Evolutionary conservation across 148 eudicot genomes (phyloP).

Genomic region (Rhododendron molle): DNA sequence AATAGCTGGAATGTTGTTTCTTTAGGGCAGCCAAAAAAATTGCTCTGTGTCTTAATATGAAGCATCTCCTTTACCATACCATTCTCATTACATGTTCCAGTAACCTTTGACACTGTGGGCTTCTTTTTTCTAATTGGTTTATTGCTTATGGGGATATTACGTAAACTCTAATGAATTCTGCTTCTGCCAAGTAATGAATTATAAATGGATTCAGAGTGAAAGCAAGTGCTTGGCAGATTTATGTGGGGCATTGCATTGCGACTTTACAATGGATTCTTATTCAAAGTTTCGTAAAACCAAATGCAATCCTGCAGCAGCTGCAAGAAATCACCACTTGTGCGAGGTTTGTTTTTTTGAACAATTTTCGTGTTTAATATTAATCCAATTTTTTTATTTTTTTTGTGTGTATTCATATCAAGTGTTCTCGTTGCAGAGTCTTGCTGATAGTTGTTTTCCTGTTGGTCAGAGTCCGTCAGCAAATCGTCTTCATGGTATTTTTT

Average conservation of each 20-base stretch:
- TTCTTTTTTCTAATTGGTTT: not conserved
- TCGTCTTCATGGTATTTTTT: constrained; percentile 79
- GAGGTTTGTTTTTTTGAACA: constrained; percentile 47
- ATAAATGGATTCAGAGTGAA: constrained; percentile 42
- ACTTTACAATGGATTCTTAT: constrained; percentile 41
- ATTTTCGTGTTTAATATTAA: not conserved
- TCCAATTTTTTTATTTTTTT: not conserved
- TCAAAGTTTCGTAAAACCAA: constrained; percentile 46
- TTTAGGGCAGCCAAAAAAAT: not conserved
- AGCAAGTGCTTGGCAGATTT: constrained; percentile 85
- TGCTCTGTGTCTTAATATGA: not conserved
- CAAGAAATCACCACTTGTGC: constrained; percentile 73
- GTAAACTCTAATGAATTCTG: not conserved
- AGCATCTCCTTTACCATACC: not conserved
- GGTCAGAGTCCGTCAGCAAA: constrained; percentile 65
- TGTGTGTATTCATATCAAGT: not conserved
- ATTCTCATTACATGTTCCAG: not conserved
- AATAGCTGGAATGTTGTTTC: not conserved
- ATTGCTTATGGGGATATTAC: not conserved
- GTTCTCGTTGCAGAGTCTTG: constrained; percentile 62
- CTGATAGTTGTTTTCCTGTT: constrained; percentile 79
- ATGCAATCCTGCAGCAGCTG: constrained; percentile 92
- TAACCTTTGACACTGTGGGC: not conserved
- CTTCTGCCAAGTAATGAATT: not conserved
- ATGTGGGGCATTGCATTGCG: constrained; percentile 95